Conservation (phyloP, 2,329 filamentous ascomycete species). For the Colletotrichum simmondsii region DNA sequence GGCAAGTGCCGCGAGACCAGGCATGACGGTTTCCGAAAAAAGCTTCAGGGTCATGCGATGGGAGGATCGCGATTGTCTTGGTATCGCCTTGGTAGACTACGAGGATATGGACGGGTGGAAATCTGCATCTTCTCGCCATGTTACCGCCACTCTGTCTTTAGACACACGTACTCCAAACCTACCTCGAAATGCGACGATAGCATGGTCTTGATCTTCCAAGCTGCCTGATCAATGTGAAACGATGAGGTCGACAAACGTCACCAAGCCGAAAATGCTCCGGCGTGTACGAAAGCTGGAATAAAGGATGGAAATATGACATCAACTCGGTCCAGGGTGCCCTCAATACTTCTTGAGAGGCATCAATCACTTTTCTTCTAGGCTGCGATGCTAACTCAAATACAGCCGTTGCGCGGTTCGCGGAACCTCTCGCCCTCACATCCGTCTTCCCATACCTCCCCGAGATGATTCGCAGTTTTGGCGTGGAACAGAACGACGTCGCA, state of each 20-base stretch:
- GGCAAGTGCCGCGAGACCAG: constrained; percentile 29
- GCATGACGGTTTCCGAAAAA: neutral
- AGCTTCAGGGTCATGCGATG: neutral
- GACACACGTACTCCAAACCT: constrained; percentile 25
- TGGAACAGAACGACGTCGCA: constrained; percentile 77
- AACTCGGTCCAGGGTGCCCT: neutral
- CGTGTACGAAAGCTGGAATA: neutral
- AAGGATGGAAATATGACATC: neutral
- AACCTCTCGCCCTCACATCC: constrained; percentile 78
- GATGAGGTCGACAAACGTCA: neutral
- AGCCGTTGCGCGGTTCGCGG: constrained; percentile 84
- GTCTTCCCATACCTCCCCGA: constrained; percentile 79
- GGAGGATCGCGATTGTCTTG: neutral
- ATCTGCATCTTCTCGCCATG: constrained; percentile 8
- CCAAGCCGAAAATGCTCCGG: constrained; percentile 18
- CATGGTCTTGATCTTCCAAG: constrained; percentile 31
- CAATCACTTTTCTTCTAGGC: neutral
- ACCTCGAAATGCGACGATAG: constrained; percentile 25
- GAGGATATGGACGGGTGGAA: constrained; percentile 4
- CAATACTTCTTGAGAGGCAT: neutral
- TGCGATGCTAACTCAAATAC: constrained; percentile 18
- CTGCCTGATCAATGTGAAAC: constrained; percentile 33
- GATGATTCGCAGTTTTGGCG: constrained; percentile 84
- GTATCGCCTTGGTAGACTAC: neutral
- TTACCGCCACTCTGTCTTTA: constrained; percentile 18